phyloP scores from a whole-genome alignment of 169 alveolate genomes.

The Theileria equi region DNA sequence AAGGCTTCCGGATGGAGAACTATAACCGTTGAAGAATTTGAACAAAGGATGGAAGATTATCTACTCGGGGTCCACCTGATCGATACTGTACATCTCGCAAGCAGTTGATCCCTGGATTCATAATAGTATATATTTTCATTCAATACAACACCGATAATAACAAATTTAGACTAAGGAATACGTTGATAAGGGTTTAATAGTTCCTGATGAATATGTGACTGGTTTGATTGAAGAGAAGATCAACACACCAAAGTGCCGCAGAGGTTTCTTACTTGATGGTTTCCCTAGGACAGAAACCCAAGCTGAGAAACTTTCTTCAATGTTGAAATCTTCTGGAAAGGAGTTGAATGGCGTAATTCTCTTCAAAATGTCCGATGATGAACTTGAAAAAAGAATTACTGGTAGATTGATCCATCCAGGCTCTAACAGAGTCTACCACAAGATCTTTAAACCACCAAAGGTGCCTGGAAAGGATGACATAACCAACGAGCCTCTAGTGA shows the following conservation, averaged over 20 bases:
- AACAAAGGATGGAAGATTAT: no score
- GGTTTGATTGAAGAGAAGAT: slow-evolving; percentile 83
- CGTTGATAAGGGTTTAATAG: slow-evolving; percentile 89
- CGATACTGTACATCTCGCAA: no score
- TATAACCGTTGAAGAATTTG: no score
- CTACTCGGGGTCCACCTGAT: no score
- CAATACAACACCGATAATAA: no score
- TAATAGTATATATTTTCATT: no score
- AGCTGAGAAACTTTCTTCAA: slow-evolving; percentile 80
- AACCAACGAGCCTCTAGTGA: slow-evolving; percentile 72
- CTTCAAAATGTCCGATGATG: slow-evolving; percentile 86
- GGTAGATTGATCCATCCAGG: slow-evolving; percentile 91
- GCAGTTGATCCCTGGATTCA: no score
- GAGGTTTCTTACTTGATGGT: slow-evolving; percentile 93
- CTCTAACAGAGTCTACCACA: slow-evolving; percentile 92
- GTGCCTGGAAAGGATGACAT: slow-evolving; percentile 84
- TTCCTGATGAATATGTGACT: slow-evolving; percentile 86
- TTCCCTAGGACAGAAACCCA: slow-evolving; percentile 91
- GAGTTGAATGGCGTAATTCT: slow-evolving; percentile 80
- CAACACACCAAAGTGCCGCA: slow-evolving; percentile 81
- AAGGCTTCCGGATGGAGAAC: no score
- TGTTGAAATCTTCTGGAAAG: slow-evolving; percentile 62
- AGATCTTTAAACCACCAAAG: slow-evolving; percentile 89
- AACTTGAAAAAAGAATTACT: slow-evolving; percentile 83
- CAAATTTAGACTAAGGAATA: slow-evolving; percentile 85